A percentile compares a stretch with the other conserved stretches of the same genome.
Evolutionary conservation across 208 protist species (phyloP).

Genomic region (Trypanosomatidae sp.): DNA sequence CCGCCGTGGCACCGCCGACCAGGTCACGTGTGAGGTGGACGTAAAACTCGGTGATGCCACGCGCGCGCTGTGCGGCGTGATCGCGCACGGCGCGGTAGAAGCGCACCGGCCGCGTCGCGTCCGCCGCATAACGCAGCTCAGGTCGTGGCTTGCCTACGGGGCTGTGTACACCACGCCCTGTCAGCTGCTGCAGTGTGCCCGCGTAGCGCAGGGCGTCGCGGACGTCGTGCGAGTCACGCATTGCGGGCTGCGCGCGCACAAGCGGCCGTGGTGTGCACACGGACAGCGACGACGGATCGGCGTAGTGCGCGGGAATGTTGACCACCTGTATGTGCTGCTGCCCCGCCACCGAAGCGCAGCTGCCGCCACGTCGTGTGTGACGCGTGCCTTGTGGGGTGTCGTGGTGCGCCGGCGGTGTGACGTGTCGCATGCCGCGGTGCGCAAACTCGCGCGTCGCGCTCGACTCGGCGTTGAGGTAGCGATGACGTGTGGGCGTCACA

Average conservation of each 20-base stretch:
- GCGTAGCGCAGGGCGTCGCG: too few relatives aligned
- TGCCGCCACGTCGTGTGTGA: too few relatives aligned
- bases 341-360: too few relatives aligned
- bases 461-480: conserved; percentile 23
- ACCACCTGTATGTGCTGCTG: conserved; percentile 84
- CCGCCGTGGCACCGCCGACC: conserved; percentile 19
- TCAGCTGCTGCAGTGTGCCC: conserved; percentile 17
- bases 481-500: too few relatives aligned
- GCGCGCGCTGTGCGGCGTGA: conserved; percentile 41
- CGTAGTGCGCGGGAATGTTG: conserved; percentile 51
- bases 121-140: conserved; percentile 5
- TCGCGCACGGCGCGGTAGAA: conserved; percentile 69
- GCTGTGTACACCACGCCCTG: conserved; percentile 3
- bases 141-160: conserved; percentile 12
- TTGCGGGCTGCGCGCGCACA: too few relatives aligned
- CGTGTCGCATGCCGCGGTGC: conserved; percentile 19
- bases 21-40: conserved; percentile 50
- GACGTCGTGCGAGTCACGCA: too few relatives aligned
- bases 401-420: conserved; percentile 7
- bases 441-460: conserved; percentile 48
- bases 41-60: conserved; percentile 61
- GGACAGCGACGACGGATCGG: conserved; percentile 40
- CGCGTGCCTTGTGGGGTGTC: conserved; percentile 51
- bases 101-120: conserved; percentile 38
- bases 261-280: too few relatives aligned